Evolutionary conservation across 352 stramenopile genomes (phyloP), one percentile per base, ranked within the genome.

Genomic region (Blastocystis sp.): DNA sequence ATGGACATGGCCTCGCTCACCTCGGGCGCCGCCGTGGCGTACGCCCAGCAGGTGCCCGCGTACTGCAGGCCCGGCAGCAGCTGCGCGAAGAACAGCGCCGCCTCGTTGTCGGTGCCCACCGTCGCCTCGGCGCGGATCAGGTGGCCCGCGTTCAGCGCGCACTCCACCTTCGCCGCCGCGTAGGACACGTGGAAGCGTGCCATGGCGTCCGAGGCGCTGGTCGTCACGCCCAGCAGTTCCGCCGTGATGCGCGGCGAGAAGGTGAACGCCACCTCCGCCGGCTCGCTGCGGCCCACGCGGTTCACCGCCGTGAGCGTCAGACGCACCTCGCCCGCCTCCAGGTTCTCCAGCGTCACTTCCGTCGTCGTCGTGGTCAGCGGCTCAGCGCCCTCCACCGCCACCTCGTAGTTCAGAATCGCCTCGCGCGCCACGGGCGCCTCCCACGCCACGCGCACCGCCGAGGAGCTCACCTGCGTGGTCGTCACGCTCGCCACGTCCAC

Each of bases 31-130:
- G 38, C 34, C 11, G 66, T 21, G 7, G 71, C 64, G 45, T 81
- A 81, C 10, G 71, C 71, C 71, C 71, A 81, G 71, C 71, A 81
- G 21, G 66, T 45, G 21, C 71, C 71, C 38, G 40, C 28, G 71
- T 81, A 81, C 11, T 54, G 40, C 38, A 81, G 66, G 0, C 11
- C 38, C 17, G 71, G 52, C 11, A 81, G 42, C 48, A 81, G 45
- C n/a, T 60, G 48, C n/a, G 40, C 66, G 71, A 81, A 81, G 9
- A 81, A 21, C 9, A 81, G 38, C 6, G 48, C 34, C 0, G 71
- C 71, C 19, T 40, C 43, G n/a, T 60, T n/a, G 28, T 42, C 54
- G 6, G 54, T 45, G 19, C 52, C 34, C 48, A 38, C 45, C 2
- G 17, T 10, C 21, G 71, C 71, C 34, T 63, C 11, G 14, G 19